Evolutionary conservation across 2,329 filamentous ascomycete species (phyloP), one percentile per base, ranked within the genome.

Genomic region (Sphaerulina populicola): DNA sequence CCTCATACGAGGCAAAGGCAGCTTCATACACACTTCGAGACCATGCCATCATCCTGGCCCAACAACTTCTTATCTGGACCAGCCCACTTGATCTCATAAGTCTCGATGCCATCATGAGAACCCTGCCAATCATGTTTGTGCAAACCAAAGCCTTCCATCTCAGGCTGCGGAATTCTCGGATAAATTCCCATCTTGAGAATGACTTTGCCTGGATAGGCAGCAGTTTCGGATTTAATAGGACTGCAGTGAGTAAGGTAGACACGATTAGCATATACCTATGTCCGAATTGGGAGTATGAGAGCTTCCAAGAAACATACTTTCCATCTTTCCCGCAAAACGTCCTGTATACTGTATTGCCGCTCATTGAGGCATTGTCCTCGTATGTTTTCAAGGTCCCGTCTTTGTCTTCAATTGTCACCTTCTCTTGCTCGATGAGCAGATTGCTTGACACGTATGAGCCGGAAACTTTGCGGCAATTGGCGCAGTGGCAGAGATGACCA

Each of bases 161-260:
- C 72, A 0, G 74, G 74, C 50, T 66, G 60, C 4, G 74, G 72
- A 21, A 76, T 75, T 3, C 70, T 62, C 4, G 71, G 72, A 54
- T 74, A 75, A 38, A 77, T 72, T 10, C 75, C 75, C 66, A 76
- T 69, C 60, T 77, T 77, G 41, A 77, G 45, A 11, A 77, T 64
- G 0, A 72, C 65, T 55, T 73, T 73, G n/a, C 68, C 67, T 4
- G 70, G 66, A 38, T 67, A 67, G 0, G 65, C 43, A 14, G 66
- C 64, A 0, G 72, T 69, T 29, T 72, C 65, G 14, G 71, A 75
- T 62, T 71, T 72, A 46, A 78, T 72, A 0, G 74, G 73, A 54
- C 74, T 77, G 50, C 14, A 12, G 30, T 33, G 27, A n/a, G n/a
- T n/a, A n/a, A n/a, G 37, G 43, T 42, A 10, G 31, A 45, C 10